These are phyloP conservation scores for Aspergillus heteromorphus DNA, from an alignment of 495 filamentous ascomycete genomes.

Conservation along the genomic window DNA sequence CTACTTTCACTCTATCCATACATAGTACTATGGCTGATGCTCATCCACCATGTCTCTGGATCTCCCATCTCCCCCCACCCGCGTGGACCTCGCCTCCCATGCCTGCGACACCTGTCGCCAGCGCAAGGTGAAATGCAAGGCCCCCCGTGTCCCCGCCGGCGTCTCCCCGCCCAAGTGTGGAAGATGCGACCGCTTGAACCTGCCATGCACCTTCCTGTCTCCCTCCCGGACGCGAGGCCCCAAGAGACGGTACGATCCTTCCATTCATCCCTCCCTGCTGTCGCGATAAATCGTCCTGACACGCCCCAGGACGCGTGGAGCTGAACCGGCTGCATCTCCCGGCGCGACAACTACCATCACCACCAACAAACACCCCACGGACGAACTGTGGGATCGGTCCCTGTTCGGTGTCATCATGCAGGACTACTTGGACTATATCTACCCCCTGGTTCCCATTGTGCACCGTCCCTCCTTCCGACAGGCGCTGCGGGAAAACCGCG, in stretches of 20 bases:
- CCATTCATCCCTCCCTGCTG: background rate
- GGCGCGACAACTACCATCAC: background rate
- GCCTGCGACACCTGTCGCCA: constrained; percentile 17
- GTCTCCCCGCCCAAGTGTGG: constrained; percentile 2
- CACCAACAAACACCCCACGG: constrained; percentile 11
- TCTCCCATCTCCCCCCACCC: background rate
- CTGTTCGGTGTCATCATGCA: constrained; percentile 17
- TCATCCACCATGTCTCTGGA: background rate
- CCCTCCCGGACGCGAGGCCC: constrained; percentile 16
- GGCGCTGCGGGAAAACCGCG: constrained; percentile 7
- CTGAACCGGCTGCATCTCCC: background rate
- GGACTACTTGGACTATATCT: constrained; percentile 19
- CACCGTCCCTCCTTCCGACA: constrained; percentile 19
- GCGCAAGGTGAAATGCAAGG: constrained; percentile 18
- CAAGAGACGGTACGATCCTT: constrained; percentile 13
- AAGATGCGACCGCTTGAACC: constrained; percentile 15
- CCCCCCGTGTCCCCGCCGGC: background rate
- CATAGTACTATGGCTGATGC: too few relatives aligned
- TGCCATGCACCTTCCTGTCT: constrained; percentile 17
- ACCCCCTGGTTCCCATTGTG: constrained; percentile 20
- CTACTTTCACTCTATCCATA: too few relatives aligned
- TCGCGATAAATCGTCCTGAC: background rate
- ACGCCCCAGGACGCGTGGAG: background rate
- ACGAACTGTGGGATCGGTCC: constrained; percentile 16
- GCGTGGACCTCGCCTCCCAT: constrained; percentile 2